Evolutionary conservation across 75 land plant species (phyloP), one percentile per base, ranked within the genome.

Genomic region (Chamaecyparis obtusa): DNA sequence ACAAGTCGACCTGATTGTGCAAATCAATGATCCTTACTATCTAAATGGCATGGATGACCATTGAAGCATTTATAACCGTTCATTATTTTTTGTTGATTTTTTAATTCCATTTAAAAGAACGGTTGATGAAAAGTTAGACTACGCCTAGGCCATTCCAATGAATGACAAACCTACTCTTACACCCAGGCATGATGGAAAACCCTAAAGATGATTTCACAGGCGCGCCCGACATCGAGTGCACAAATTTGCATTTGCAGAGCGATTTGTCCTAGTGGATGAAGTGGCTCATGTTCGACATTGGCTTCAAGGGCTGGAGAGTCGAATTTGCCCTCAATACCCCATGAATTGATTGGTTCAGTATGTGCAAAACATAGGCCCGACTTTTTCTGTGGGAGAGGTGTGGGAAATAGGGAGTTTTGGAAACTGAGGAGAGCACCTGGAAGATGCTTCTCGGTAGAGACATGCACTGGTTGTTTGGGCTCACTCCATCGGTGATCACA

Each of bases 261-360:
- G 93, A 92, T 74, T 89, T 92, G 15, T 43, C 86, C 0, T 87
- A 90, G 46, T 92, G 93, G 93, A 83, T 92, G 89, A 88, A 84
- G 8, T 92, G 93, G 93, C 46, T 92, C 71, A 90, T 77, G 49
- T 56, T 39, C 0, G 86, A 83, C 15, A 85, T 92, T 51, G 91
- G 93, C 30, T 92, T 90, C 44, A 89, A 90, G 75, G 93, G 93
- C 9, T 92, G 93, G 91, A 79, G 91, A 15, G 88, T 90, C 77
- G 91, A 90, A 35, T 90, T 90, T 41, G 89, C 91, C 2, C 86
- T 86, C 44, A 90, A 27, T 90, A 80, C 67, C 84, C 57, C 10
- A 90, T 90, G 27, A 49, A 51, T 33, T 72, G 48, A 55, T 49
- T 87, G 27, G 90, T 85, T 6, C 21, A 33, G 9, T 90, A 88